Evolutionary conservation across 768 basidiomycete genomes (phyloP).

Genomic region (Rhizopogon vinicolor): DNA sequence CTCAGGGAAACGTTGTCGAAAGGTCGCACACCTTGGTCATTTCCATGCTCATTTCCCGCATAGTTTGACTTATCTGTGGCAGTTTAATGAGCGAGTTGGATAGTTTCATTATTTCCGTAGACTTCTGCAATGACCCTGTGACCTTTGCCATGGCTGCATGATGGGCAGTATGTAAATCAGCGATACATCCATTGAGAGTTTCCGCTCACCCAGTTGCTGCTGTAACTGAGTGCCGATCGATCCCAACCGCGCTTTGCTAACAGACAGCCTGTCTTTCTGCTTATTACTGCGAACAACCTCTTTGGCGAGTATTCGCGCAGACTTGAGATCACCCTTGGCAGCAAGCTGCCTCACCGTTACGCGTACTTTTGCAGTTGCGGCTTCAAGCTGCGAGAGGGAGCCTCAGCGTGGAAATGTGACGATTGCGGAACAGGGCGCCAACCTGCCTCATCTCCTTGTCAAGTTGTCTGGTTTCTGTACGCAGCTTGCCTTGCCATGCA

Average conservation of each 20-base stretch:
- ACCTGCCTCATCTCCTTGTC: conserved; percentile 98
- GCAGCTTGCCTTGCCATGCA: conserved; percentile 86
- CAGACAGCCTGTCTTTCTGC: conserved; percentile 88
- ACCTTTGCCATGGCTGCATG: conserved; percentile 88
- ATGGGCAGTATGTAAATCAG: conserved; percentile 1
- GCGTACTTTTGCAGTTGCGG: conserved; percentile 76
- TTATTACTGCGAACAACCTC: conserved; percentile 95
- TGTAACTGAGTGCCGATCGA: conserved; percentile 86
- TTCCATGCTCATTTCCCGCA: conserved; percentile 99
- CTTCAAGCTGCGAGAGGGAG: conserved; percentile 57
- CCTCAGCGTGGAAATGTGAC: conserved; percentile 10
- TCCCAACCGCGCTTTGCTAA: conserved; percentile 88
- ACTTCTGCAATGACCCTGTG: conserved; percentile 96
- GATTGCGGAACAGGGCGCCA: conserved; percentile 24
- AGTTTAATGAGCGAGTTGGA: conserved; percentile 91
- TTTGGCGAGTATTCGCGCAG: conserved; percentile 84
- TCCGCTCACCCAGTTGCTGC: conserved; percentile 81
- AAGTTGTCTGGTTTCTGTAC: conserved; percentile 73
- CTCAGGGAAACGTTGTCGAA: neutral
- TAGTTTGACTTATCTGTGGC: conserved; percentile 86
- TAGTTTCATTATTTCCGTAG: conserved; percentile 97
- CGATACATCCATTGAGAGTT: neutral
- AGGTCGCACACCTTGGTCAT: conserved; percentile 83
- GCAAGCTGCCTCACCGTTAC: conserved; percentile 84
- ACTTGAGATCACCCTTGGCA: conserved; percentile 86